These are phyloP conservation scores for Acorus calamus DNA, from an alignment of 106 monocot species.

Conservation along the genomic window DNA sequence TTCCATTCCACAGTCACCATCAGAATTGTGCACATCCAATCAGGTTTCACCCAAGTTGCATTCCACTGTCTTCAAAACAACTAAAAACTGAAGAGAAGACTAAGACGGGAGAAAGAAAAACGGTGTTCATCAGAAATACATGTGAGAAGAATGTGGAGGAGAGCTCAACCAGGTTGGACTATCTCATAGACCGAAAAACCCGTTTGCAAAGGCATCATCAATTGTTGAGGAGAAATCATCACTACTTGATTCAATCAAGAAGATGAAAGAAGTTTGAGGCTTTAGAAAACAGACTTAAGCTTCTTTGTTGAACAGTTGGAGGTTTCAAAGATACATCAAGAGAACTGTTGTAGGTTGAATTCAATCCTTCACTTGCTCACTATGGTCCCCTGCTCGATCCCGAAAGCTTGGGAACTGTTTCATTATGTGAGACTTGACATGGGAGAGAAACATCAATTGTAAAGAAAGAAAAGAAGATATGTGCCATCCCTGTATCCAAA, in stretches of 20 bases:
- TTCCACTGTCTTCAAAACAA: constrained; percentile 8
- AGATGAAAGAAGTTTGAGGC: constrained; percentile 32
- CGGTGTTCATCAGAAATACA: neutral
- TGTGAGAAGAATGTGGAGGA: neutral
- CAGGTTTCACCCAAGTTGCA: neutral
- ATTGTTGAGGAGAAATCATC: constrained; percentile 31
- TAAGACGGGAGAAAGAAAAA: constrained; percentile 5
- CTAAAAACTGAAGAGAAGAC: constrained; percentile 15
- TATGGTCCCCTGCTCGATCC: too few relatives aligned
- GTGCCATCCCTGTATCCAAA: too few relatives aligned
- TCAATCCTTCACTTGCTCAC: too few relatives aligned
- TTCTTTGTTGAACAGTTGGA: too few relatives aligned
- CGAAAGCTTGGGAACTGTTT: too few relatives aligned
- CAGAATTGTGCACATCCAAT: neutral
- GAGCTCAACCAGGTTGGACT: constrained; percentile 1
- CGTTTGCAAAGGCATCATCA: constrained; percentile 37
- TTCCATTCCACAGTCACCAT: neutral
- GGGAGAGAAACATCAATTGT: too few relatives aligned
- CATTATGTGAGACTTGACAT: too few relatives aligned
- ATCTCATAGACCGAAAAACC: constrained; percentile 20
- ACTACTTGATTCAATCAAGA: constrained; percentile 69
- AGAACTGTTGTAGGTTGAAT: too few relatives aligned
- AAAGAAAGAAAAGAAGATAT: neutral
- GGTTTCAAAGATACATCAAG: too few relatives aligned
- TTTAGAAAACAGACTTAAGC: neutral